phyloP scores from a whole-genome alignment of 2,329 filamentous ascomycete species.

The Talaromyces sp. region DNA sequence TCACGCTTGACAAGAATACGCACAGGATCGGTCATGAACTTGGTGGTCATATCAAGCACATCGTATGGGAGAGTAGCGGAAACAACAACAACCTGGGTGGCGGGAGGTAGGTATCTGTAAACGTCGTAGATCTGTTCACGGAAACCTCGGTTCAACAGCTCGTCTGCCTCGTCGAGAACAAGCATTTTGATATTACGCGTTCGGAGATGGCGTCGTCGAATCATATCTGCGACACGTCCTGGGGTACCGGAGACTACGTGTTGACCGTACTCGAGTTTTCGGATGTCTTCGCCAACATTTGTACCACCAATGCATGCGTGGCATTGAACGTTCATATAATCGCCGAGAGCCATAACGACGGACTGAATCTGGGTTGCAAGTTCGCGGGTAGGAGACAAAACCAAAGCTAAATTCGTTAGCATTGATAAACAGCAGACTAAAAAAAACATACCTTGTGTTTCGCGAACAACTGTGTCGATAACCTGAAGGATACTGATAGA shows the following conservation, averaged over 20 bases:
- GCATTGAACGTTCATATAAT: slow-evolving; percentile 99
- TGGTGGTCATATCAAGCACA: slow-evolving; percentile 97
- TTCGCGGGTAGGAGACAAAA: slow-evolving; percentile 93
- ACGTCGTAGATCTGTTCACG: slow-evolving; percentile 99
- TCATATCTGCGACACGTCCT: slow-evolving; percentile 89
- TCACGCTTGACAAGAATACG: slow-evolving; percentile 98
- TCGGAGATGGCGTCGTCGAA: slow-evolving; percentile 68
- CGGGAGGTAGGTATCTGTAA: slow-evolving; percentile 92
- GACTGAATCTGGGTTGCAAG: slow-evolving; percentile 97
- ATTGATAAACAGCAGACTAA: neutral
- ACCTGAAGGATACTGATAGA: slow-evolving; percentile 95
- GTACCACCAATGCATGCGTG: slow-evolving; percentile 98
- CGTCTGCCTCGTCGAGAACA: slow-evolving; percentile 72
- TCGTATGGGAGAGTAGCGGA: slow-evolving; percentile 96
- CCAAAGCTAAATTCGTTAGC: slow-evolving; percentile 60
- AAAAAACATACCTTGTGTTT: slow-evolving; percentile 64
- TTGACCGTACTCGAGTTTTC: slow-evolving; percentile 94
- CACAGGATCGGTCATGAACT: slow-evolving; percentile 99
- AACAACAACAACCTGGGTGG: slow-evolving; percentile 97
- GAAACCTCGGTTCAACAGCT: slow-evolving; percentile 88
- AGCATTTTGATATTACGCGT: slow-evolving; percentile 77
- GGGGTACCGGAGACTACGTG: slow-evolving; percentile 97
- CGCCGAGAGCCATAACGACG: slow-evolving; percentile 98
- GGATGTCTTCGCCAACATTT: slow-evolving; percentile 96
- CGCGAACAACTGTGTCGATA: slow-evolving; percentile 87